phyloP scores from a whole-genome alignment of 345 rosid species.

The Fremontodendron californicum region DNA sequence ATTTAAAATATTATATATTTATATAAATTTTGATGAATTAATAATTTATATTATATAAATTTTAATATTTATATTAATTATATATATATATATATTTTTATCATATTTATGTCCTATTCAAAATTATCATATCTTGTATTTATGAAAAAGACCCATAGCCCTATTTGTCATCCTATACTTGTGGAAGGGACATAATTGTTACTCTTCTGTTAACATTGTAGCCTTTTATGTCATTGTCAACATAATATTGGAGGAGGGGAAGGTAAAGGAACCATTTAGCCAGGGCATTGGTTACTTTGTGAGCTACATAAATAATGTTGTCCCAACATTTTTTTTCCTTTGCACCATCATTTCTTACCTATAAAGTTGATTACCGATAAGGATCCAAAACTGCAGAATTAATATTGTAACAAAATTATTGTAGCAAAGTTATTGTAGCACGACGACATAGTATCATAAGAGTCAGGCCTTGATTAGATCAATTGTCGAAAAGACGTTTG shows the following conservation, averaged over 20 bases:
- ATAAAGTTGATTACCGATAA: too few relatives aligned
- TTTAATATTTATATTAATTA: too few relatives aligned
- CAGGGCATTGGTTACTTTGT: background rate
- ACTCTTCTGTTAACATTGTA: background rate
- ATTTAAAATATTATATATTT: background rate
- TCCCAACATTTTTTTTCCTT: background rate
- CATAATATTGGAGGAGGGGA: background rate
- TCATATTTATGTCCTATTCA: too few relatives aligned
- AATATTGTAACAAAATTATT: too few relatives aligned
- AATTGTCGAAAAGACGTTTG: too few relatives aligned
- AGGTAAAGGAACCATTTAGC: background rate
- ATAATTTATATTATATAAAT: too few relatives aligned
- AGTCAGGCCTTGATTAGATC: too few relatives aligned
- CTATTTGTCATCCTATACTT: background rate
- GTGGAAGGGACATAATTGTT: conserved; percentile 21
- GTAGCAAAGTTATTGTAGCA: too few relatives aligned
- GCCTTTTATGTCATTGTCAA: background rate
- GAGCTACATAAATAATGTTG: background rate
- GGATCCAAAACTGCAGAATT: too few relatives aligned
- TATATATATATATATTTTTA: too few relatives aligned
- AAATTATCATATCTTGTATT: background rate
- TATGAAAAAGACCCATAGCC: background rate
- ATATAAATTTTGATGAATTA: too few relatives aligned
- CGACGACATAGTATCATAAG: too few relatives aligned
- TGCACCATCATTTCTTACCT: background rate